Evolutionary conservation across 2,329 filamentous ascomycete species (phyloP).

Genomic region (Talaromyces albobiverticillius): DNA sequence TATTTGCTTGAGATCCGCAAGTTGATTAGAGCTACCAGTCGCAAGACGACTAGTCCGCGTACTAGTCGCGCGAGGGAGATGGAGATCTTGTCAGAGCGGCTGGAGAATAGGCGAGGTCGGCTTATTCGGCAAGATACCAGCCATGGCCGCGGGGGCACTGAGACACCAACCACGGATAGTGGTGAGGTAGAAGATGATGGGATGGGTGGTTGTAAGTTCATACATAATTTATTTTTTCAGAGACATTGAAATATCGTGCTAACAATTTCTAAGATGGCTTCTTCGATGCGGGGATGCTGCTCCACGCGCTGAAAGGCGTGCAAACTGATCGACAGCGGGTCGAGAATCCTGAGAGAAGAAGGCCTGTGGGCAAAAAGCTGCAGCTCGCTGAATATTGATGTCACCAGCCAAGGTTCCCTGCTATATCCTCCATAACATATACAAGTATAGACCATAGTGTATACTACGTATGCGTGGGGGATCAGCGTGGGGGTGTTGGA

Average conservation of each 20-base stretch:
- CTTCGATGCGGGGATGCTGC: slow-evolving; percentile 93
- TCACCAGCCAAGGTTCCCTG: too few relatives aligned
- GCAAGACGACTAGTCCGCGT: slow-evolving; percentile 51
- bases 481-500: too few relatives aligned
- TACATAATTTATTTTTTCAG: too few relatives aligned
- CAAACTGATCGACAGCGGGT: slow-evolving; percentile 32
- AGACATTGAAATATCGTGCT: too few relatives aligned
- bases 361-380: slow-evolving; percentile 48
- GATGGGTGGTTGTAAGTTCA: slow-evolving; percentile 82
- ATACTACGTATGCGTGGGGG: too few relatives aligned
- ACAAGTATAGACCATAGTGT: too few relatives aligned
- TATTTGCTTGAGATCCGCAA: slow-evolving; percentile 90
- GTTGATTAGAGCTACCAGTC: slow-evolving; percentile 68
- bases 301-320: slow-evolving; percentile 75
- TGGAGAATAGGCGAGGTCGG: slow-evolving; percentile 65
- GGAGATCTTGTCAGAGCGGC: slow-evolving; percentile 46
- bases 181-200: slow-evolving; percentile 76
- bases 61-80: slow-evolving; percentile 61
- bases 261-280: too few relatives aligned
- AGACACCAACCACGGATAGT: slow-evolving; percentile 67
- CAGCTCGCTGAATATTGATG: slow-evolving; percentile 47
- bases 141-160: slow-evolving; percentile 47
- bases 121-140: slow-evolving; percentile 60
- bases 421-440: too few relatives aligned
- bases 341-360: slow-evolving; percentile 35